These are phyloP conservation scores for Viola odorata DNA, from an alignment of 345 rosid genomes.

Conservation along the genomic window DNA sequence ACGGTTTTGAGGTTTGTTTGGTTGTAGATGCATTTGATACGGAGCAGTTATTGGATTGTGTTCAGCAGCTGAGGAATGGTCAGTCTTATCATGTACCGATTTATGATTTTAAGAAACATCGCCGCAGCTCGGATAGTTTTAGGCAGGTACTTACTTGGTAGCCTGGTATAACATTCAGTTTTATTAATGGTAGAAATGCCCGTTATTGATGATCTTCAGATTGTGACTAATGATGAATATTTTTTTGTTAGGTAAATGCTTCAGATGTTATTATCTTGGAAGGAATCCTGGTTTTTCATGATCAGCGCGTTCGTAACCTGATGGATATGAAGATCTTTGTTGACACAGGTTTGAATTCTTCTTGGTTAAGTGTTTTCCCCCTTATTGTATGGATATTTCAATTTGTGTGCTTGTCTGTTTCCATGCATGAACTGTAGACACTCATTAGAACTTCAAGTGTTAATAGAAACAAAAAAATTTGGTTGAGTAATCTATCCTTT, in stretches of 20 bases:
- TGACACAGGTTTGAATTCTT: constrained; percentile 93
- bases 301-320: constrained; percentile 74
- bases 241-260: constrained; percentile 68
- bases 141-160: constrained; percentile 55
- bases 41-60: constrained; percentile 90
- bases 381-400: not conserved
- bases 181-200: not conserved
- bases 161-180: too few species aligned
- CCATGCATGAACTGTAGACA: not conserved
- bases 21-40: constrained; percentile 90
- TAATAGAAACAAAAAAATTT: too few species aligned
- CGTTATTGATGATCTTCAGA: not conserved
- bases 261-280: constrained; percentile 97
- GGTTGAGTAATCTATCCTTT: too few species aligned
- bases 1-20: not conserved
- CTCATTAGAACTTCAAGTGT: not conserved
- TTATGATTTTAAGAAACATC: constrained; percentile 87
- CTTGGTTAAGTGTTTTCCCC: too few species aligned
- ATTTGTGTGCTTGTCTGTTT: not conserved
- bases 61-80: constrained; percentile 60
- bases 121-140: constrained; percentile 71
- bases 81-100: constrained; percentile 86
- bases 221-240: not conserved
- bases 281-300: constrained; percentile 96
- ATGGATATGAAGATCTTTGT: constrained; percentile 99